A percentile compares a stretch with the other conserved stretches of the same genome.
These are phyloP conservation scores for Scenedesmus sp. DNA, from an alignment of 163 green algal species.

Conservation along the genomic window DNA sequence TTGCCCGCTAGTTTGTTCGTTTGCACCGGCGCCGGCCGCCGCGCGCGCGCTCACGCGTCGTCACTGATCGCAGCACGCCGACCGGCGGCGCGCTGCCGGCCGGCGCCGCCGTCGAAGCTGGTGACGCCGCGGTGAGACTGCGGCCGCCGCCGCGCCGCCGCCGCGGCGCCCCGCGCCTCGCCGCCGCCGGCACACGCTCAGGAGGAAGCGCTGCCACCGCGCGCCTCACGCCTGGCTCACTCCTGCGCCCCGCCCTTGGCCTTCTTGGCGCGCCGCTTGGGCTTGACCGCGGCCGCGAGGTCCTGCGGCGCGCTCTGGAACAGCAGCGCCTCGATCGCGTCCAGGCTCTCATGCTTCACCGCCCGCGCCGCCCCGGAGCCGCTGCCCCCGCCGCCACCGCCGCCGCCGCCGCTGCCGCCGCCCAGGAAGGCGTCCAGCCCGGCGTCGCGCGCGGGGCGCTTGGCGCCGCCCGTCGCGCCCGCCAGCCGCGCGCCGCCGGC, in stretches of 20 bases:
- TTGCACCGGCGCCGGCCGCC: no score
- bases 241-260: background rate
- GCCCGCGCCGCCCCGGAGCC: background rate
- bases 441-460: background rate
- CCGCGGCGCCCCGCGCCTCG: no score
- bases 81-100: no score
- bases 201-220: no score
- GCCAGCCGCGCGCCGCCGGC: background rate
- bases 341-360: constrained; percentile 23
- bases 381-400: background rate
- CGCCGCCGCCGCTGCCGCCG: background rate
- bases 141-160: no score
- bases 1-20: no score
- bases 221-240: no score
- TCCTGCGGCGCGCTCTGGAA: constrained; percentile 17
- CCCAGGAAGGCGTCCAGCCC: constrained; percentile 17
- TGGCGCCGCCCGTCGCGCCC: background rate
- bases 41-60: no score
- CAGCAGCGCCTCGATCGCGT: constrained; percentile 41
- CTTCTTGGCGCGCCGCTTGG: constrained; percentile 29
- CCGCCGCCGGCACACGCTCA: no score
- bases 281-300: constrained; percentile 41
- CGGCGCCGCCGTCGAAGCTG: no score
- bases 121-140: no score
- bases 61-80: no score